Evolutionary conservation across 768 basidiomycete genomes (phyloP), one percentile per base, ranked within the genome.

Genomic region (Lactarius tabidus): DNA sequence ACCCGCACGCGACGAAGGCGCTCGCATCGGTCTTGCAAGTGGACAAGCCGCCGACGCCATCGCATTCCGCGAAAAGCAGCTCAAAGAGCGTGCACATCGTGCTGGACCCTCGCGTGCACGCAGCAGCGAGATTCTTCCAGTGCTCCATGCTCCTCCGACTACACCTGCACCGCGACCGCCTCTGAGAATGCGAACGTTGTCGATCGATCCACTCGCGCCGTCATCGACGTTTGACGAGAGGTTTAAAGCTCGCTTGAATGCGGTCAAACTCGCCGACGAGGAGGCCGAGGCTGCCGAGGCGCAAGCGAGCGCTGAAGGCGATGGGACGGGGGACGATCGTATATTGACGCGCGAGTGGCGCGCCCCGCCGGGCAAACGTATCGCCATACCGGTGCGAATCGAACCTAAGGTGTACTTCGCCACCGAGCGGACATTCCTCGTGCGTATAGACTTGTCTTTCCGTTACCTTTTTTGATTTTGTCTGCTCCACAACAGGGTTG

Each of bases 321-420:
- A 53, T 35, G 52, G 64, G 62, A 48, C 55, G 57, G 64, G 65
- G 28, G 80, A 84, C 26, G 85, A 88, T 67, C 81, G 85, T 66
- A 74, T 88, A 18, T 72, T 90, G 55, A 84, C 82, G 59, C 80
- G 88, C 62, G 83, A 85, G 64, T 92, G 89, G 87, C 79, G 74
- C 29, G 96, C 95, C 1, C 90, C 92, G 0, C 77, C 81, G 48
- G 95, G 95, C 14, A 98, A 98, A 80, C 82, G 84, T 69, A 95
- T 99, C 63, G 85, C 94, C 0, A 86, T 98, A 3, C 95, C 96
- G 29, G 90, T 99, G n/a, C 85, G 97, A 60, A 85, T 99, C 55
- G 97, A 99, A 75, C 97, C 97, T 33, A 99, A 99, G 78, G 95
- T 97, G 4, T 96, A 95, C 73, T 99, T 98, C 74, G 97, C 97